Evolutionary conservation across 176 grass and related monocot genomes (phyloP).

Genomic region (Carex littledalei): DNA sequence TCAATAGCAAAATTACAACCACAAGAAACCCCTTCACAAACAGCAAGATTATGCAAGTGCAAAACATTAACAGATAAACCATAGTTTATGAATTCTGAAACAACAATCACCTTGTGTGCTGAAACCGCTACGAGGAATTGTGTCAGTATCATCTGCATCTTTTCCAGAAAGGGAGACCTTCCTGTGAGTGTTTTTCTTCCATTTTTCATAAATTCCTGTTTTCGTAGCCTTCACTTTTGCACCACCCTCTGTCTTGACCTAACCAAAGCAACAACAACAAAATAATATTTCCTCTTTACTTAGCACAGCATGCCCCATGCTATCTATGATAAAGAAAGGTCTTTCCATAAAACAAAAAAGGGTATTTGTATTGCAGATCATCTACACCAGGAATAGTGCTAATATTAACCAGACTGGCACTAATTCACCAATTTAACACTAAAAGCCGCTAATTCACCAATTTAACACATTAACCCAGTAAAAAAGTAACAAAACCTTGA

Average conservation of each 20-base stretch:
- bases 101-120: background rate
- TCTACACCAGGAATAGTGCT: background rate
- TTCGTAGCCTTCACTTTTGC: conserved; percentile 49
- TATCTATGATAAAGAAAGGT: background rate
- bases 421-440: background rate
- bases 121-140: background rate
- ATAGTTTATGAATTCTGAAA: background rate
- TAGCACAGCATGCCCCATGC: background rate
- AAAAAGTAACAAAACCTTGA: background rate
- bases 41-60: background rate
- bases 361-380: background rate
- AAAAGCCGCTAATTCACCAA: background rate
- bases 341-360: background rate
- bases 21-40: background rate
- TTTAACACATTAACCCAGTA: background rate
- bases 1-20: background rate
- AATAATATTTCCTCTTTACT: conserved; percentile 5
- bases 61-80: background rate
- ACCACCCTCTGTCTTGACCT: conserved; percentile 80
- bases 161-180: conserved; percentile 55
- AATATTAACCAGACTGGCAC: background rate
- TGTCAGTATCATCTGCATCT: conserved; percentile 16
- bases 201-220: conserved; percentile 71
- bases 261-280: conserved; percentile 11
- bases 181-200: conserved; percentile 72